Conservation (phyloP, 2,329 filamentous ascomycete genomes). For the Fusarium concolor region DNA sequence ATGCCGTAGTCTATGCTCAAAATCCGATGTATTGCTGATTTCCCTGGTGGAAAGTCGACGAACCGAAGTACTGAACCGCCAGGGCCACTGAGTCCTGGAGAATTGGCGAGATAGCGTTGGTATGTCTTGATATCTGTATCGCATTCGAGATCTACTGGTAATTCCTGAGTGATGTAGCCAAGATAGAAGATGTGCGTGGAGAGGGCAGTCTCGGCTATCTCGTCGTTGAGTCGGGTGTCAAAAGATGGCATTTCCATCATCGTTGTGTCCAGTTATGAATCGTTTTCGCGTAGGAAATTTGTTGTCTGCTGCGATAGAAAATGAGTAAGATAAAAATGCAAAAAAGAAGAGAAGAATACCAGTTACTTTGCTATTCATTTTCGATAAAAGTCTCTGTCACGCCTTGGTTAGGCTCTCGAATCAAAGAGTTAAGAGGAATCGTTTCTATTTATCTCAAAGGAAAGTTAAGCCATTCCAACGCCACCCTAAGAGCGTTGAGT, state of each 20-base stretch:
- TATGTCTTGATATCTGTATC: slow-evolving; percentile 32
- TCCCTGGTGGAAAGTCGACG: slow-evolving; percentile 60
- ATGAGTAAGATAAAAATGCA: not conserved
- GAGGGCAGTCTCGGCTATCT: slow-evolving; percentile 18
- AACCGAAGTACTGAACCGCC: slow-evolving; percentile 59
- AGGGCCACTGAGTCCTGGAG: slow-evolving; percentile 44
- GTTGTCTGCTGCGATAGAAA: slow-evolving; percentile 13
- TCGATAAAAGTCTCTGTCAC: not conserved
- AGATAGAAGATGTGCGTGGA: slow-evolving; percentile 36
- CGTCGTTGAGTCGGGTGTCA: slow-evolving; percentile 25
- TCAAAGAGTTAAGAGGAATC: not conserved
- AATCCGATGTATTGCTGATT: slow-evolving; percentile 57
- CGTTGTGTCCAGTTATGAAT: slow-evolving; percentile 39
- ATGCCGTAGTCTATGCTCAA: slow-evolving; percentile 67
- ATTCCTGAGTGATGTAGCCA: slow-evolving; percentile 31
- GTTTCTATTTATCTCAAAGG: not conserved
- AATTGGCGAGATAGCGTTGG: slow-evolving; percentile 15
- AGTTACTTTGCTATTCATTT: not conserved
- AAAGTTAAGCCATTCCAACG: not conserved
- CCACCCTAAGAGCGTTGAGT: not conserved
- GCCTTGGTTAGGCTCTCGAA: not conserved
- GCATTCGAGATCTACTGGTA: slow-evolving; percentile 20
- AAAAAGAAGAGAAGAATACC: not conserved
- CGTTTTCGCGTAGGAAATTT: slow-evolving; percentile 33
- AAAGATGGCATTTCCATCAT: slow-evolving; percentile 39